Evolutionary conservation across 306 rosid genomes (phyloP).

Genomic region (Cucurbita maxima): DNA sequence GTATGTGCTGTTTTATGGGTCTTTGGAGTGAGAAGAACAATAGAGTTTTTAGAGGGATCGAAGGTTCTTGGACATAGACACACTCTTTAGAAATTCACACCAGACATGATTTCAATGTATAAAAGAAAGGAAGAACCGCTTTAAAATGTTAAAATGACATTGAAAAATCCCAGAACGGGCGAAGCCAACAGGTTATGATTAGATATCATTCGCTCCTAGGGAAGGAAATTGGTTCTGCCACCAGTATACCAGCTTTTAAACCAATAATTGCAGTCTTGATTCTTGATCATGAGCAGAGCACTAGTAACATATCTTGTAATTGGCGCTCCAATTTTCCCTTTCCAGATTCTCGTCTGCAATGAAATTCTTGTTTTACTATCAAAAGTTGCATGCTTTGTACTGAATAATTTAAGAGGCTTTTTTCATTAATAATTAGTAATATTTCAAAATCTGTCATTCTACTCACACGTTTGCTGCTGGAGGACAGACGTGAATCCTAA

Average conservation of each 20-base stretch:
- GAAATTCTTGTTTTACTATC: neutral
- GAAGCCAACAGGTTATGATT: neutral
- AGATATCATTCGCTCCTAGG: slow-evolving; percentile 46
- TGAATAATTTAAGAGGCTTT: neutral
- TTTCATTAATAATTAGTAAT: neutral
- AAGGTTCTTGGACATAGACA: no score
- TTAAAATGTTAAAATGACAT: neutral
- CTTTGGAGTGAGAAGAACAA: no score
- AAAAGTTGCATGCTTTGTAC: neutral
- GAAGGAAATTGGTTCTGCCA: slow-evolving; percentile 52
- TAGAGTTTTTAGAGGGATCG: no score
- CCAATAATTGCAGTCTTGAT: slow-evolving; percentile 25
- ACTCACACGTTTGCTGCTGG: neutral
- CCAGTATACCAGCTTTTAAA: slow-evolving; percentile 35
- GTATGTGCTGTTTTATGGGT: no score
- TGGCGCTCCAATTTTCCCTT: neutral
- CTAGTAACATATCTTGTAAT: slow-evolving; percentile 14
- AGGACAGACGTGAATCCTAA: neutral
- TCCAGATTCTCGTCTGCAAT: neutral
- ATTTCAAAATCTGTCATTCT: neutral
- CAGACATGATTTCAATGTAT: neutral
- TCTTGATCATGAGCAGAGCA: slow-evolving; percentile 69
- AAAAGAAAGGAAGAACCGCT: neutral
- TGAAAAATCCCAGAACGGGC: slow-evolving; percentile 10
- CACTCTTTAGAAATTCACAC: neutral